These are phyloP conservation scores for Kondoa subrosea DNA, from an alignment of 768 basidiomycete species.

Conservation along the genomic window DNA sequence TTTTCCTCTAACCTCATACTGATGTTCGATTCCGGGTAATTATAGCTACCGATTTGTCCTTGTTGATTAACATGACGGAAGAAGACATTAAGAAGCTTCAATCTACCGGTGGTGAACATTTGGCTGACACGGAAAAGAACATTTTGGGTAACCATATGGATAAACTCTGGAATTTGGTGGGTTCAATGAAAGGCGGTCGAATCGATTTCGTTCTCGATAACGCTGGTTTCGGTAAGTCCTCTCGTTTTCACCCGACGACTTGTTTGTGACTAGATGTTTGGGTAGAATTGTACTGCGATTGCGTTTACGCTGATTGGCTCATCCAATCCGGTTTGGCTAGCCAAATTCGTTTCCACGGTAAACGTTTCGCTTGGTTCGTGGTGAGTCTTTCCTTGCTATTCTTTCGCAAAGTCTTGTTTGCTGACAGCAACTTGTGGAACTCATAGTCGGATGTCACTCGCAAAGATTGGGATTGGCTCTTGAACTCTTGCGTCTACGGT, in stretches of 20 bases:
- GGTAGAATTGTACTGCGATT: slow-evolving; percentile 28
- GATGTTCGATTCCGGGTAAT: background rate
- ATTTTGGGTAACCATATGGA: slow-evolving; percentile 72
- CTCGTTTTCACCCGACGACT: slow-evolving; percentile 25
- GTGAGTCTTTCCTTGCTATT: background rate
- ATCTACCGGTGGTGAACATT: slow-evolving; percentile 84
- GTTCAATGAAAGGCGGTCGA: slow-evolving; percentile 53
- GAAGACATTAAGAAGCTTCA: slow-evolving; percentile 94
- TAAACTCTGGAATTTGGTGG: slow-evolving; percentile 56
- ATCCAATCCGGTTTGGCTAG: slow-evolving; percentile 72
- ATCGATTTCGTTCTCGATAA: slow-evolving; percentile 72
- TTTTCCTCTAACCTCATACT: background rate
- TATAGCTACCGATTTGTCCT: slow-evolving; percentile 63
- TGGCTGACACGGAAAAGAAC: slow-evolving; percentile 90
- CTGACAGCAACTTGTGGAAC: slow-evolving; percentile 12
- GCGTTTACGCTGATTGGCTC: slow-evolving; percentile 62
- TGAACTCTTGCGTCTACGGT: slow-evolving; percentile 68
- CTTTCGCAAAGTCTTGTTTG: background rate
- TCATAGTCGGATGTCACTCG: slow-evolving; percentile 60
- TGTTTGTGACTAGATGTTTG: background rate
- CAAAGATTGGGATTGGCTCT: slow-evolving; percentile 85
- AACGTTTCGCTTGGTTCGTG: slow-evolving; percentile 82
- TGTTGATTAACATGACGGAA: slow-evolving; percentile 81
- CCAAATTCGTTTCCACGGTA: slow-evolving; percentile 83
- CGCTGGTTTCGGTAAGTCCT: slow-evolving; percentile 75